Evolutionary conservation across 768 basidiomycete species (phyloP).

Genomic region (Suillus weaverae): DNA sequence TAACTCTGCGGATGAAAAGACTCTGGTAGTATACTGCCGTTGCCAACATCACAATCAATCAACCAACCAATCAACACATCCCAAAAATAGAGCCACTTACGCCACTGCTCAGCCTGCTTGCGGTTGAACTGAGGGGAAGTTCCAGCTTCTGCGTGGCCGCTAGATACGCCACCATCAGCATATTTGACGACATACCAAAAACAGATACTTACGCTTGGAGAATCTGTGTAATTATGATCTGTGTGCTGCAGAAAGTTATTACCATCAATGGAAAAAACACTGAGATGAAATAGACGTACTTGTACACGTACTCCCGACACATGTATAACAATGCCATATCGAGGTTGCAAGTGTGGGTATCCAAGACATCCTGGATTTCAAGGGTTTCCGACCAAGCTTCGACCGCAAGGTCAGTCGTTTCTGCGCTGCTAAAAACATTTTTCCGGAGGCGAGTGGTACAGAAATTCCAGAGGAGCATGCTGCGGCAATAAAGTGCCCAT

Average conservation of each 20-base stretch:
- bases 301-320: constrained; percentile 70
- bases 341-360: constrained; percentile 68
- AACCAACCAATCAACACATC: not conserved
- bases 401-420: constrained; percentile 58
- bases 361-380: constrained; percentile 64
- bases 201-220: constrained; percentile 55
- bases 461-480: constrained; percentile 80
- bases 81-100: constrained; percentile 44
- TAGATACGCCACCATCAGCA: constrained; percentile 16
- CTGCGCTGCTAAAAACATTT: constrained; percentile 43
- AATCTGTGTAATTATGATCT: constrained; percentile 62
- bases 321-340: constrained; percentile 68
- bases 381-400: constrained; percentile 68
- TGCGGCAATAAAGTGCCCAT: constrained; percentile 81
- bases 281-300: constrained; percentile 45
- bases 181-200: not conserved
- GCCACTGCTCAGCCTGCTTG: constrained; percentile 76
- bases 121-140: constrained; percentile 60
- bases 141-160: constrained; percentile 52
- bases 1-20: constrained; percentile 62
- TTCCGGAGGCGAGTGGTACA: constrained; percentile 52
- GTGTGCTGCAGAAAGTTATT: constrained; percentile 45
- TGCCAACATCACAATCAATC: constrained; percentile 2
- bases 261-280: not conserved
- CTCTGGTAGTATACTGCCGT: constrained; percentile 65